phyloP scores from a whole-genome alignment of 768 basidiomycete genomes.

The Xerocomellus intermedius region DNA sequence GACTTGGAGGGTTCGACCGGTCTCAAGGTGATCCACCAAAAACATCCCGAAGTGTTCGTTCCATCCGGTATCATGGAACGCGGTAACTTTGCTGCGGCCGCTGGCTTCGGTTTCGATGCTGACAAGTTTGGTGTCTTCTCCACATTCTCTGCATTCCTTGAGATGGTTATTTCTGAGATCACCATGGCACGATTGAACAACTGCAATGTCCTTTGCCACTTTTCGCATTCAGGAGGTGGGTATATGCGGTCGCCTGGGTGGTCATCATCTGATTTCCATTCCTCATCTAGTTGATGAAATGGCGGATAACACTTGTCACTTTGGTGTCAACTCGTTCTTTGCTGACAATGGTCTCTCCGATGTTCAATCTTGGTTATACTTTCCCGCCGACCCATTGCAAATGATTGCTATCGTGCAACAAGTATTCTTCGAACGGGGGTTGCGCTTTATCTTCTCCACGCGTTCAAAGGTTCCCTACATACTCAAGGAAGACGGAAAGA shows the following conservation, averaged over 20 bases:
- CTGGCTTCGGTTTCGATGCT: constrained; percentile 81
- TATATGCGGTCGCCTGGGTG: constrained; percentile 6
- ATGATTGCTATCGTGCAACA: constrained; percentile 74
- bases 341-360: constrained; percentile 87
- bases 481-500: constrained; percentile 69
- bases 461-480: constrained; percentile 89
- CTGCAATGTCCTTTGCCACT: constrained; percentile 85
- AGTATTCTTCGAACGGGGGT: constrained; percentile 80
- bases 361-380: constrained; percentile 77
- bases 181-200: constrained; percentile 93
- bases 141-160: constrained; percentile 88
- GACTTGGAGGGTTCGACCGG: constrained; percentile 91
- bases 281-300: constrained; percentile 59
- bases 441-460: constrained; percentile 88
- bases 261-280: not conserved
- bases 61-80: constrained; percentile 88
- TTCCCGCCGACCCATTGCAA: constrained; percentile 82
- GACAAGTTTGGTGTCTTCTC: constrained; percentile 88
- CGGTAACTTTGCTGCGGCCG: constrained; percentile 79
- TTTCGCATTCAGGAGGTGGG: constrained; percentile 83
- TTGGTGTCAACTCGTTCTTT: constrained; percentile 82
- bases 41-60: constrained; percentile 85
- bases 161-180: constrained; percentile 86
- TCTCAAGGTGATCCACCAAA: constrained; percentile 83
- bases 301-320: constrained; percentile 61